A percentile compares a stretch with the other conserved stretches of the same genome.
Conservation (phyloP, 495 filamentous ascomycete species). For the Hypoxylon lenormandii region DNA sequence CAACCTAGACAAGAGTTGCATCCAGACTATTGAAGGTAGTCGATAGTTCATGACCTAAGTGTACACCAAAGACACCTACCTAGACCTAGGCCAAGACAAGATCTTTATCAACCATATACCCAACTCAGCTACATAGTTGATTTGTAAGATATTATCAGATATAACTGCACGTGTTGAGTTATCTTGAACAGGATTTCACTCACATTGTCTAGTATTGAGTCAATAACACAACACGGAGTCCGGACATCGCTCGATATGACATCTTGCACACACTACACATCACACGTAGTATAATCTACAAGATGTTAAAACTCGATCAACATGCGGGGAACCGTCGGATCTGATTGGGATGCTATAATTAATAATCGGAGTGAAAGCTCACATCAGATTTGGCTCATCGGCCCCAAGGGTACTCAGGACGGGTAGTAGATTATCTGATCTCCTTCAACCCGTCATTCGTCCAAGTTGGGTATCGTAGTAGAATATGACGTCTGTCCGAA, state of each 20-base stretch:
- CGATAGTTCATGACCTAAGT: constrained; percentile 27
- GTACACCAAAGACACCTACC: too few relatives aligned
- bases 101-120: constrained; percentile 22
- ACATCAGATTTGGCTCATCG: constrained; percentile 20
- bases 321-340: background rate
- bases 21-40: constrained; percentile 9
- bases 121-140: background rate
- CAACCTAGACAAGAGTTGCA: constrained; percentile 18
- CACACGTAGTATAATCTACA: background rate
- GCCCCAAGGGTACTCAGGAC: constrained; percentile 33
- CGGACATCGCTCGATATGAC: background rate
- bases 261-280: background rate
- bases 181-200: background rate
- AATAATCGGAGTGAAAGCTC: constrained; percentile 35
- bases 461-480: constrained; percentile 1
- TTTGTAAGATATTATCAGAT: background rate
- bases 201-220: constrained; percentile 4
- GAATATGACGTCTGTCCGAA: constrained; percentile 20
- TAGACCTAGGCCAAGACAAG: constrained; percentile 28
- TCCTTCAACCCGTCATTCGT: constrained; percentile 23
- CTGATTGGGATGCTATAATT: constrained; percentile 27
- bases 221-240: background rate
- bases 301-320: background rate
- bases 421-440: constrained; percentile 6
- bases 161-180: constrained; percentile 6